Conservation (phyloP, 805 yeast species). For the Lachancea sp. region DNA sequence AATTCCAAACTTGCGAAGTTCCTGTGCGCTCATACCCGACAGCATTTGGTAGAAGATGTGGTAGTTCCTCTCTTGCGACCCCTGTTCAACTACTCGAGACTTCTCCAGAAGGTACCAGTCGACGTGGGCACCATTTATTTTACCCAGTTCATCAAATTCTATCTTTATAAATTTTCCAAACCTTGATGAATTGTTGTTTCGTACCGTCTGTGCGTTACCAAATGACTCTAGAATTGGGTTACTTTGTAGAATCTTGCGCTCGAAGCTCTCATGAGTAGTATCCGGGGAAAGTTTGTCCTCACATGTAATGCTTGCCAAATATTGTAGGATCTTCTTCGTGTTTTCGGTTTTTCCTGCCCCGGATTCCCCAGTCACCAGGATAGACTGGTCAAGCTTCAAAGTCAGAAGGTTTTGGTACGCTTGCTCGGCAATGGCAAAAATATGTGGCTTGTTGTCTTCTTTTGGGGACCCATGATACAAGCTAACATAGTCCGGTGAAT, state of each 20-base stretch:
- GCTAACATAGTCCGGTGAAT: conserved; percentile 51
- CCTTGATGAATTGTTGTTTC: conserved; percentile 91
- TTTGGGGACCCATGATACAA: conserved; percentile 45
- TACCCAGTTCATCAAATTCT: conserved; percentile 57
- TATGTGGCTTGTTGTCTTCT: conserved; percentile 68
- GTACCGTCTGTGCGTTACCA: conserved; percentile 94
- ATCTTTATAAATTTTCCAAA: conserved; percentile 94
- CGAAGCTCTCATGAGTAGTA: conserved; percentile 44
- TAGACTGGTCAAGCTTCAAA: conserved; percentile 74
- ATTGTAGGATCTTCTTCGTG: conserved; percentile 90
- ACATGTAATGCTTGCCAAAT: conserved; percentile 70
- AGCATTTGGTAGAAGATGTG: conserved; percentile 88
- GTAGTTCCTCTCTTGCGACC: conserved; percentile 75
- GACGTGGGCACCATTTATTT: conserved; percentile 80
- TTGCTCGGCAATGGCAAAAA: conserved; percentile 81
- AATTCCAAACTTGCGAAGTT: conserved; percentile 44
- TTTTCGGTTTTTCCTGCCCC: conserved; percentile 99
- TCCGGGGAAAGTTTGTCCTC: conserved; percentile 19
- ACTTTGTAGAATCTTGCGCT: conserved; percentile 81
- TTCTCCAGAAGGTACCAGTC: conserved; percentile 94
- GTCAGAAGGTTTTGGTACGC: conserved; percentile 72
- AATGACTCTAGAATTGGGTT: conserved; percentile 94
- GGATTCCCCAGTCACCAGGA: conserved; percentile 95
- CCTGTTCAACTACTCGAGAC: conserved; percentile 81
- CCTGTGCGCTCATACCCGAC: conserved; percentile 51